A percentile compares a stretch with the other conserved stretches of the same genome.
phyloP scores from a whole-genome alignment of 768 basidiomycete species.

The Saitozyma podzolica region DNA sequence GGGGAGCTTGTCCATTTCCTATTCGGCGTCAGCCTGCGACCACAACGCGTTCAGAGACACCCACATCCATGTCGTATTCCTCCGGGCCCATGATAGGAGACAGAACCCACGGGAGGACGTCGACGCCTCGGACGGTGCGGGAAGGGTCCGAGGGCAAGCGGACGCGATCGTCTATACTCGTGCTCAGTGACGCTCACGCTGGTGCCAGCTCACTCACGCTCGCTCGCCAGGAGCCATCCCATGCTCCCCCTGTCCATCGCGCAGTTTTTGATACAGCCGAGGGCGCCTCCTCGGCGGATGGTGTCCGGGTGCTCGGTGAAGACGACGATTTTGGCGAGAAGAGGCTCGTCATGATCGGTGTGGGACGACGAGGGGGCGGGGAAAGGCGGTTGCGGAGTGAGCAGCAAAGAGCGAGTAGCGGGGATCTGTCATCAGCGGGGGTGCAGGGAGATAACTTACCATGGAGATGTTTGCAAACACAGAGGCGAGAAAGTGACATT shows the following conservation, averaged over 20 bases:
- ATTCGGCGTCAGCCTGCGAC: background rate
- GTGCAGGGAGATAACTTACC: no score
- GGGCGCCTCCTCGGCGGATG: constrained; percentile 83
- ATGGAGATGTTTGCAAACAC: constrained; percentile 89
- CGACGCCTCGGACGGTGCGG: constrained; percentile 62
- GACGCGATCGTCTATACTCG: constrained; percentile 59
- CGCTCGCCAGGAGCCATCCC: constrained; percentile 49
- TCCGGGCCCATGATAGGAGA: constrained; percentile 92
- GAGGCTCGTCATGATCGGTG: constrained; percentile 64
- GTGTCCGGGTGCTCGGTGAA: constrained; percentile 88
- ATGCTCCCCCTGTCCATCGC: constrained; percentile 51
- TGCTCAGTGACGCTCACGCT: constrained; percentile 41
- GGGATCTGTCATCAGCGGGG: constrained; percentile 61
- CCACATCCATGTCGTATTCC: constrained; percentile 86
- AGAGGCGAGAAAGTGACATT: constrained; percentile 85
- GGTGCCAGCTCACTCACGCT: constrained; percentile 32
- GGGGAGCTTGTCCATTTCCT: constrained; percentile 88
- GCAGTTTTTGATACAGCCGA: constrained; percentile 72
- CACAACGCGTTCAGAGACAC: constrained; percentile 18
- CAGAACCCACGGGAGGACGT: constrained; percentile 78
- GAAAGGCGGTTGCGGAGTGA: constrained; percentile 66
- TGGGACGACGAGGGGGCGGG: constrained; percentile 52
- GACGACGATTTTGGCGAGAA: constrained; percentile 73
- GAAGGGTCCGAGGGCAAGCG: constrained; percentile 62
- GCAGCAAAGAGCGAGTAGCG: constrained; percentile 74